phyloP scores from a whole-genome alignment of 305 asterid genomes.

The Andrographis paniculata region DNA sequence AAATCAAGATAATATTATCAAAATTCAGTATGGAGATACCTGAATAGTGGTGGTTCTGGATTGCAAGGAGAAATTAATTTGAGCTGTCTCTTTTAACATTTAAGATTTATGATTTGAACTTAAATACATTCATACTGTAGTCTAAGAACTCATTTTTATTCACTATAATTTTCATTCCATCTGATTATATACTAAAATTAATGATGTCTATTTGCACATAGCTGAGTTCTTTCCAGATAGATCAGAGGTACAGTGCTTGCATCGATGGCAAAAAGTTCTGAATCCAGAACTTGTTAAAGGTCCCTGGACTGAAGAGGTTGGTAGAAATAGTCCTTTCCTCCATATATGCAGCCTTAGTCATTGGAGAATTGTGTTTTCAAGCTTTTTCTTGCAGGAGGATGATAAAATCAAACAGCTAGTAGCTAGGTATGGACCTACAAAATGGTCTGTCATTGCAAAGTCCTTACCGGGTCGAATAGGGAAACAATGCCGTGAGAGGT shows the following conservation, averaged over 20 bases:
- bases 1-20: not conserved
- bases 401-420: slow-evolving; percentile 74
- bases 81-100: not conserved
- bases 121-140: not conserved
- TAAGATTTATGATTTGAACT: not conserved
- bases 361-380: not conserved
- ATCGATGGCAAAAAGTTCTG: slow-evolving; percentile 98
- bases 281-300: slow-evolving; percentile 99
- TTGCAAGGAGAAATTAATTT: not conserved
- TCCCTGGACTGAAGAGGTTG: slow-evolving; percentile 95
- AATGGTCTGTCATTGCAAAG: slow-evolving; percentile 95
- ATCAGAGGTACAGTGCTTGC: slow-evolving; percentile 99
- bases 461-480: slow-evolving; percentile 97
- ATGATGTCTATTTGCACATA: slow-evolving; percentile 29
- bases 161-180: not conserved
- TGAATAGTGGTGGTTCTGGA: not conserved
- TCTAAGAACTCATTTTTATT: not conserved
- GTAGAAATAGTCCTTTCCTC: slow-evolving; percentile 12
- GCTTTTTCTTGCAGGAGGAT: slow-evolving; percentile 74
- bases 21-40: not conserved
- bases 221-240: slow-evolving; percentile 96
- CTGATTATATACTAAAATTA: not conserved
- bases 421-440: slow-evolving; percentile 76
- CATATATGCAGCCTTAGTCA: no score
- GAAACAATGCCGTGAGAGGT: slow-evolving; percentile 99